phyloP scores from a whole-genome alignment of 129 eudicot species.

The Flaveria robusta region DNA sequence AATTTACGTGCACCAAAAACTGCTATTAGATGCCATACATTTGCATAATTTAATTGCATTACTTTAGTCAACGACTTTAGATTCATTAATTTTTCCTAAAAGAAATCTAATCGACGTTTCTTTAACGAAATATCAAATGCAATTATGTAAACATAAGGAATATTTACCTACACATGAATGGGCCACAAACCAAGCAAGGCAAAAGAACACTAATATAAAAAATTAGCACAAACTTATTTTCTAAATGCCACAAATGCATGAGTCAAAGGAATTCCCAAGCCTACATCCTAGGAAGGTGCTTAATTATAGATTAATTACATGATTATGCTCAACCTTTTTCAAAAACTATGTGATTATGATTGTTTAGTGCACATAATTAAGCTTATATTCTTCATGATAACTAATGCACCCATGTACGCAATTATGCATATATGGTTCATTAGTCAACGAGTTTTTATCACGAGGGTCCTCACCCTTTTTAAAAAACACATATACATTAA shows the following conservation, averaged over 20 bases:
- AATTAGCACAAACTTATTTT: constrained; percentile 22
- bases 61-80: background rate
- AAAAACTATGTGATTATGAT: constrained; percentile 27
- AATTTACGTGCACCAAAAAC: background rate
- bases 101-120: too few relatives aligned
- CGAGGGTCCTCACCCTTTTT: background rate
- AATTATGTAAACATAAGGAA: constrained; percentile 21
- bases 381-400: constrained; percentile 22
- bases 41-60: background rate
- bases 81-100: background rate
- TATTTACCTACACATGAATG: constrained; percentile 16
- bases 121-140: background rate
- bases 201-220: constrained; percentile 4
- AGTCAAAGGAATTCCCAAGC: constrained; percentile 50
- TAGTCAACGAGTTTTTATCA: constrained; percentile 20
- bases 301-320: constrained; percentile 31
- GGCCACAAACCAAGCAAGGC: constrained; percentile 27
- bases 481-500: background rate
- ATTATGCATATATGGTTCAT: background rate
- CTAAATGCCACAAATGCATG: constrained; percentile 24
- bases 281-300: constrained; percentile 44
- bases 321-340: constrained; percentile 31
- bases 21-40: background rate
- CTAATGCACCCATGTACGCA: background rate
- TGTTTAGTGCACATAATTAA: constrained; percentile 23